Evolutionary conservation across 345 rosid species (phyloP), one percentile per base, ranked within the genome.

Genomic region (Bruguiera sexangula): DNA sequence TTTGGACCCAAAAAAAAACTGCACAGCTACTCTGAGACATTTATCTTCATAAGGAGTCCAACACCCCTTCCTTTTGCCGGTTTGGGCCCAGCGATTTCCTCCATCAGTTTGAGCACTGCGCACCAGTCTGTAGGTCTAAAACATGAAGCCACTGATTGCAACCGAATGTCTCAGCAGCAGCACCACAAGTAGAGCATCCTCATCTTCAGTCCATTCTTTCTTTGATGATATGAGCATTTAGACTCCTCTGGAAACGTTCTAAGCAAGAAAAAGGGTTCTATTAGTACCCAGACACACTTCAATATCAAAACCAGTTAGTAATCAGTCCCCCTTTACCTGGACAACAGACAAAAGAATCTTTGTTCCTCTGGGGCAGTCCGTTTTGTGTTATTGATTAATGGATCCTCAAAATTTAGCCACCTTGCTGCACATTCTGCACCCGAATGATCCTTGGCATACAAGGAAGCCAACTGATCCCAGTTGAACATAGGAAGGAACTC

Each of bases 381-480:
- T 6, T 64, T 69, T 59, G 66, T 48, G 3, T 75, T 78, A 83
- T 95, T 92, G 59, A 95, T 83, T 73, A 89, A 77, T 65, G 96
- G 88, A 78, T 92, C 96, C 83, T 86, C 96, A 57, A 79, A 80
- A 78, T 85, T 92, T 84, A 89, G 71, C 99, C 96, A 95, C 81
- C 79, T 87, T 69, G 96, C 84, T 82, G 86, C 87, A 74, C 99
- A 95, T 82, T 92, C 97, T 64, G 93, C 84, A 75, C 91, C 96
- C 72, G 87, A 79, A 61, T 83, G 96, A 82, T 85, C 85, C 31
- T 65, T 66, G 29, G 85, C 75, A 68, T 80, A 83, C 74, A 70
- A 65, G 16, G 90, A 88, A 60, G 98, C 90, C 80, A 93, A 71
- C 36, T 84, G 86, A 75, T 88, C 83, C 99, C 99, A 92, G 18